phyloP scores from a whole-genome alignment of 1,139 yeast species.

The Suhomyces panamericanus region DNA sequence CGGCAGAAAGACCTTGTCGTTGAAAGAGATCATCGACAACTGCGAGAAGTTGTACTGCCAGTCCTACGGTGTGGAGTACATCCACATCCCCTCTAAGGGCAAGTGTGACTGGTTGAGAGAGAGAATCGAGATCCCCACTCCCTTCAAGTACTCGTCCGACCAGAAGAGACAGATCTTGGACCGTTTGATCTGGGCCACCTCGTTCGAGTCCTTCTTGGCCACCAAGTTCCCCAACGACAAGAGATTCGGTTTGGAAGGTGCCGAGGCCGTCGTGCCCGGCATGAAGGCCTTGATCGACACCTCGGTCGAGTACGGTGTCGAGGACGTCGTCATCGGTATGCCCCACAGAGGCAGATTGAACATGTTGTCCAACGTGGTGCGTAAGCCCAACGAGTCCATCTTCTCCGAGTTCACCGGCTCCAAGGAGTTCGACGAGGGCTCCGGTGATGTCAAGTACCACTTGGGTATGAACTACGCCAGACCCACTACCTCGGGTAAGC shows the following conservation, averaged over 20 bases:
- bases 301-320: slow-evolving; percentile 89
- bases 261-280: slow-evolving; percentile 95
- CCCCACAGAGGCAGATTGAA: slow-evolving; percentile 99
- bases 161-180: slow-evolving; percentile 96
- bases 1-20: slow-evolving; percentile 64
- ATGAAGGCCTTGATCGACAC: slow-evolving; percentile 94
- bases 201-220: slow-evolving; percentile 88
- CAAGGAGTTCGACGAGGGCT: slow-evolving; percentile 81
- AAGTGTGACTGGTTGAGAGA: slow-evolving; percentile 99
- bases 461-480: slow-evolving; percentile 99
- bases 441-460: slow-evolving; percentile 99
- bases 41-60: slow-evolving; percentile 89
- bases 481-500: slow-evolving; percentile 98
- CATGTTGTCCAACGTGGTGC: slow-evolving; percentile 95
- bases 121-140: slow-evolving; percentile 88
- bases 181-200: slow-evolving; percentile 94
- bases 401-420: slow-evolving; percentile 96
- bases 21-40: slow-evolving; percentile 72
- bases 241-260: slow-evolving; percentile 98
- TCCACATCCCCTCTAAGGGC: slow-evolving; percentile 93
- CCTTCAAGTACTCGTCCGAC: slow-evolving; percentile 79
- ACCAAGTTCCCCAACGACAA: slow-evolving; percentile 98
- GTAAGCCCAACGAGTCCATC: slow-evolving; percentile 97
- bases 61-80: slow-evolving; percentile 89
- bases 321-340: slow-evolving; percentile 97